Base-by-base conservation (phyloP, 1,284 basidiomycete genomes). In the Microbotryomycetes sp. region DNA sequence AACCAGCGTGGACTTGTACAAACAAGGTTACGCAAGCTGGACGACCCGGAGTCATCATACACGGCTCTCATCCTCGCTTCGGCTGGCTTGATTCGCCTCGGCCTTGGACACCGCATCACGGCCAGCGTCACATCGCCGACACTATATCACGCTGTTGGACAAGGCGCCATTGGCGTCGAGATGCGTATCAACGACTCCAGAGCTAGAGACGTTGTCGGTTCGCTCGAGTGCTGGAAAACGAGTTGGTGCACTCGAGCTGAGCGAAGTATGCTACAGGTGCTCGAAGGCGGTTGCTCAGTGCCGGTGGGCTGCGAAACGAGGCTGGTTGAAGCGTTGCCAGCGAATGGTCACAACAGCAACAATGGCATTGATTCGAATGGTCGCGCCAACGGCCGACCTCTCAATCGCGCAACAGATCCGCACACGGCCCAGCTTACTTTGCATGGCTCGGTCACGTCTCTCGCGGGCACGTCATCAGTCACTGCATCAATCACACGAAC, bases 201-300 rank as follows among this genome's bases (percentile, higher is more conserved):
- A 61, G 80, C 85, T 3, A 77, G 81, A 48, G 81, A 81, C 58
- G 76, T 91, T 14, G 86, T 90, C 72, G 78, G 81, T 48, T 78
- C 79, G 23, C 75, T 92, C 50, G 88, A 83, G 3, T 87, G 93
- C 75, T 64, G 60, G 60, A 68, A 69, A 58, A 70, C 70, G 53
- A 60, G 65, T 22, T 83, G 84, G 79, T 80, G 80, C 72, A 91
- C 89, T 0, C 81, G 86, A 23, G 89, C 90, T 6, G 96, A 99
- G 77, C 84, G 94, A 14, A 88, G 87, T 1, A 86, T 89, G 75
- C 80, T 98, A 66, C 81, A 86, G 42, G 86, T 88, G 42, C 80
- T 98, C 56, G 94, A 98, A 76, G 96, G 96, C 14, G 96, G 93
- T 29, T 98, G 96, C 76, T 93, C 89, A 63, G 92, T 98, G 1